Base-by-base conservation (phyloP, 139 green algal genomes). In the Axilococcus clingmanii region DNA sequence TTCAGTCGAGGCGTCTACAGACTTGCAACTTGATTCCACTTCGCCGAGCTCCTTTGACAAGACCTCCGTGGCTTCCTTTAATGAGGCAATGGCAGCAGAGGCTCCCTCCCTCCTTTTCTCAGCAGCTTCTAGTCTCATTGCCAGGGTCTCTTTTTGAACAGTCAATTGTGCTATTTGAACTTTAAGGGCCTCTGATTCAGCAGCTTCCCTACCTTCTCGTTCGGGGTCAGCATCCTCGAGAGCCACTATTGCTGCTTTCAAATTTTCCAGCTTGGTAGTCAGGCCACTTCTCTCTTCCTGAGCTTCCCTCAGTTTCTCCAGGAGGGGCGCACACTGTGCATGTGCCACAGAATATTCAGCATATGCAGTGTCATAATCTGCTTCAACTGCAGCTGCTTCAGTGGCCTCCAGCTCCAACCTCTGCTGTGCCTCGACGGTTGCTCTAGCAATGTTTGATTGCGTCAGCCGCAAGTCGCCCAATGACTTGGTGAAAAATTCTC, bases 351-450 rank as follows among this genome's bases (percentile, higher is more conserved):
- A 48, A 48, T 61, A 71, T 14, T 59, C 63, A 0, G 36, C 63
- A n/a, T 71, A 71, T 9, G 63, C 63, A 4, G 23, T 20, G 32
- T 49, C 45, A 42, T 71, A 71, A 31, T 71, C 46, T 1, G 22
- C 24, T 22, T 79, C 71, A 47, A 69, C 40, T 4, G 55, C 42
- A 15, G 59, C 29, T 9, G 57, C 58, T n/a, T 48, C 42, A 1
- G 37, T 44, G 5, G 45, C 40, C 51, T 81, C 67, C 57, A 63
- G 55, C 49, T 66, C 64, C 47, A 36, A 48, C 32, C 63, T 48
- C 63, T 66, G 62, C 40, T 74, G 52, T n/a, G 55, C 63, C 48
- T 64, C 63, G 37, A 61, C 55, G 47, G 66, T 31, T 20, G 24
- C 36, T 20, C 63, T 48, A 3, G 48, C 45, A 40, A 71, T 55